Conservation (phyloP, 208 protist species). For the Trichomonas vaginalis region DNA sequence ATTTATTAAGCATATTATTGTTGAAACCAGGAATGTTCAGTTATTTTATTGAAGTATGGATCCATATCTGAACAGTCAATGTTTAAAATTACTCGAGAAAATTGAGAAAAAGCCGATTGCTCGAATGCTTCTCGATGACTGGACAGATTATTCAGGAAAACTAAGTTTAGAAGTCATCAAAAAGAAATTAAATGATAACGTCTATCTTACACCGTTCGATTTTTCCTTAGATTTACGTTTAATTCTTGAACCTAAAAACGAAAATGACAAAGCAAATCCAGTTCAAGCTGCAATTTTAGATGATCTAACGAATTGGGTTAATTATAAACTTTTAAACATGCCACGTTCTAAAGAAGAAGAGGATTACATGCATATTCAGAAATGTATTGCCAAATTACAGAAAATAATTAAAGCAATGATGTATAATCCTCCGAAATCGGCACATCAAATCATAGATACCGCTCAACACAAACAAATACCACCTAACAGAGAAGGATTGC, state of each 20-base stretch:
- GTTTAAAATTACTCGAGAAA: neutral
- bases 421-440: neutral
- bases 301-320: neutral
- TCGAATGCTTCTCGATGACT: neutral
- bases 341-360: neutral
- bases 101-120: neutral
- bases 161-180: neutral
- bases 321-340: neutral
- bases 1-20: no score
- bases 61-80: neutral
- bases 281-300: neutral
- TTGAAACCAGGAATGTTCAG: no score
- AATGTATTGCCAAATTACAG: neutral
- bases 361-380: neutral
- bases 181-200: neutral
- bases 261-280: neutral
- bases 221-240: neutral
- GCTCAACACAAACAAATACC: neutral
- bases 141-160: neutral
- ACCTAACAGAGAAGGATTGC: neutral
- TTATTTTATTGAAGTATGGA: no score
- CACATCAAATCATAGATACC: neutral
- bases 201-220: neutral
- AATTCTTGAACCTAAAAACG: neutral
- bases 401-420: neutral